Conservation (phyloP, 148 eudicot genomes). For the Polygonum aviculare region DNA sequence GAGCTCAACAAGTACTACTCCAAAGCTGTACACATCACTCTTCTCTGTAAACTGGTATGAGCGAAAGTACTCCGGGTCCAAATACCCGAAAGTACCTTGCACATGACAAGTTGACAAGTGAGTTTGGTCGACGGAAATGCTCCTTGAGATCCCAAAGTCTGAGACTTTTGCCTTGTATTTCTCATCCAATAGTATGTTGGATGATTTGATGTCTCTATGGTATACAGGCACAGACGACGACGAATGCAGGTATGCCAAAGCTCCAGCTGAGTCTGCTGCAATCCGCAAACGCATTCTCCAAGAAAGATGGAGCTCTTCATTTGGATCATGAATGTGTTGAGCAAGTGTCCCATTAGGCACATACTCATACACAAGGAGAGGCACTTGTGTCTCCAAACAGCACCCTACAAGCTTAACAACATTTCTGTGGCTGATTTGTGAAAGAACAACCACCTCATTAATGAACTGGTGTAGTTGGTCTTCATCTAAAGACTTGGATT, state of each 20-base stretch:
- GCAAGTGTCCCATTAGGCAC: background rate
- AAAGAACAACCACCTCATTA: slow-evolving; percentile 2
- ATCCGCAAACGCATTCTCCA: background rate
- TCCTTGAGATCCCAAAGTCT: background rate
- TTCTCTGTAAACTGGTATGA: background rate
- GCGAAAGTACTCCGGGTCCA: slow-evolving; percentile 1
- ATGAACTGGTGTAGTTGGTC: background rate
- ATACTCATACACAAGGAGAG: background rate
- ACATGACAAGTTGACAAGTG: background rate
- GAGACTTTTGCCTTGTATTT: background rate
- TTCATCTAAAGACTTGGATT: background rate
- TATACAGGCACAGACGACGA: background rate
- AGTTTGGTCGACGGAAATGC: background rate
- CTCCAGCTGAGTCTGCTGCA: background rate
- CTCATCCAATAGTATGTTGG: slow-evolving; percentile 1
- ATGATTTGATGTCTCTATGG: slow-evolving; percentile 8
- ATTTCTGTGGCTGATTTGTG: slow-evolving; percentile 4
- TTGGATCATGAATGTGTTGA: background rate
- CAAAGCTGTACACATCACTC: background rate
- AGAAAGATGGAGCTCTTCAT: background rate
- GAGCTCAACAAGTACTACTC: slow-evolving; percentile 5
- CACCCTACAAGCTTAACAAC: slow-evolving; percentile 1
- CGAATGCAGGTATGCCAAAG: background rate
- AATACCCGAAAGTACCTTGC: slow-evolving; percentile 4
- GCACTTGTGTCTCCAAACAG: slow-evolving; percentile 1